Evolutionary conservation across 768 basidiomycete species (phyloP).

Genomic region (Pholiota conissans): DNA sequence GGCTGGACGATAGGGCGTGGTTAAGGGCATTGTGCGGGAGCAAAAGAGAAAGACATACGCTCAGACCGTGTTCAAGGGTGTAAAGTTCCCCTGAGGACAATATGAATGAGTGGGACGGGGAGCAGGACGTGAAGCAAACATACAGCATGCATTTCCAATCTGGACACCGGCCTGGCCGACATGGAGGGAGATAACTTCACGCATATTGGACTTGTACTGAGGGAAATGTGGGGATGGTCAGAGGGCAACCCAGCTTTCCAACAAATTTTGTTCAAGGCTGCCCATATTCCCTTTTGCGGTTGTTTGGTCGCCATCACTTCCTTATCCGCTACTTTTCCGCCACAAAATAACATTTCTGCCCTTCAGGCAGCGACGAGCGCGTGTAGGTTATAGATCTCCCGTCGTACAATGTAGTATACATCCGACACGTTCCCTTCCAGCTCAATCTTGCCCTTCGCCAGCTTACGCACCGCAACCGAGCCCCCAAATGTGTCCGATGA

Average conservation of each 20-base stretch:
- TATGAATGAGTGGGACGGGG: constrained; percentile 6
- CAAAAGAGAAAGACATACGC: constrained; percentile 52
- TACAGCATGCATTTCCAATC: constrained; percentile 98
- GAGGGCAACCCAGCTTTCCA: constrained; percentile 30
- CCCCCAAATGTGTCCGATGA: constrained; percentile 52
- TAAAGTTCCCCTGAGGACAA: constrained; percentile 84
- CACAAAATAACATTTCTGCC: constrained; percentile 11
- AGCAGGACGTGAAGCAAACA: constrained; percentile 31
- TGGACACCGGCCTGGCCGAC: constrained; percentile 99
- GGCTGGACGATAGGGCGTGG: constrained; percentile 51
- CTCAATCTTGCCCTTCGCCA: constrained; percentile 81
- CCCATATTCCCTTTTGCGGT: constrained; percentile 27
- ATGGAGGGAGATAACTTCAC: constrained; percentile 97
- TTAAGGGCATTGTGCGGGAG: constrained; percentile 9
- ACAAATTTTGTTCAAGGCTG: constrained; percentile 26
- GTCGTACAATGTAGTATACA: constrained; percentile 86
- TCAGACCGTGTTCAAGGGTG: constrained; percentile 95
- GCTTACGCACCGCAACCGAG: constrained; percentile 87
- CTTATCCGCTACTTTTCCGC: constrained; percentile 2
- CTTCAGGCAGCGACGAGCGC: constrained; percentile 76
- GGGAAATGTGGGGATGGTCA: constrained; percentile 26
- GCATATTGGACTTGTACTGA: constrained; percentile 47
- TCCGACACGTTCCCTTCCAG: constrained; percentile 88
- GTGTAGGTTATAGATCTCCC: constrained; percentile 87
- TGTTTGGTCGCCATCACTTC: constrained; percentile 20